Percentiles rank a stretch among this genome's conserved stretches.
Conservation (phyloP, 208 protist genomes). For the Acanthamoeba lenticulata region DNA sequence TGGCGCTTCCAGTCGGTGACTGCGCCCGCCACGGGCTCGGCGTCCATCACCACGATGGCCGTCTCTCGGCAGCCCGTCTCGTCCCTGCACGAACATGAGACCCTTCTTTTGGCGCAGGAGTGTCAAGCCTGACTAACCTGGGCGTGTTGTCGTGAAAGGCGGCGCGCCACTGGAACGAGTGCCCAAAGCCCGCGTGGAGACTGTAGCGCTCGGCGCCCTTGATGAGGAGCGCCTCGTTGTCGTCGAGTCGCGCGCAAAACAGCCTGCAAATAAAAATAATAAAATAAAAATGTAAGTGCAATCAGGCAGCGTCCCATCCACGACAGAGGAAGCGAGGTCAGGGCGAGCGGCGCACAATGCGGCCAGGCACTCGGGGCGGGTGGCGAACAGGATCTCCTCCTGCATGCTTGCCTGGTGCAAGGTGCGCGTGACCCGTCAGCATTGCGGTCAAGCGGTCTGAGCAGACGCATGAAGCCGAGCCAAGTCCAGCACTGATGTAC, state of each 20-base stretch:
- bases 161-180: neutral
- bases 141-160: neutral
- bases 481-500: neutral
- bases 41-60: neutral
- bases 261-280: constrained; percentile 69
- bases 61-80: neutral
- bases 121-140: neutral
- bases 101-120: no score
- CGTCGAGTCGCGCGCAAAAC: constrained; percentile 84
- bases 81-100: neutral
- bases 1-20: neutral
- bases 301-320: neutral
- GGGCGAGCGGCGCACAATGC: constrained; percentile 59
- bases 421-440: neutral
- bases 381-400: constrained; percentile 92
- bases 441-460: neutral
- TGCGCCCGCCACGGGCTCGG: neutral
- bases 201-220: constrained; percentile 83
- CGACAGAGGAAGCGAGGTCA: neutral
- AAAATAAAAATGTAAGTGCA: neutral
- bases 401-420: constrained; percentile 86
- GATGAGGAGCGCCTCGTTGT: constrained; percentile 88
- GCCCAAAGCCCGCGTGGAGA: neutral
- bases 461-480: neutral
- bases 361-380: constrained; percentile 88